Evolutionary conservation across 805 yeast genomes (phyloP).

Genomic region (Blastobotrys americana): DNA sequence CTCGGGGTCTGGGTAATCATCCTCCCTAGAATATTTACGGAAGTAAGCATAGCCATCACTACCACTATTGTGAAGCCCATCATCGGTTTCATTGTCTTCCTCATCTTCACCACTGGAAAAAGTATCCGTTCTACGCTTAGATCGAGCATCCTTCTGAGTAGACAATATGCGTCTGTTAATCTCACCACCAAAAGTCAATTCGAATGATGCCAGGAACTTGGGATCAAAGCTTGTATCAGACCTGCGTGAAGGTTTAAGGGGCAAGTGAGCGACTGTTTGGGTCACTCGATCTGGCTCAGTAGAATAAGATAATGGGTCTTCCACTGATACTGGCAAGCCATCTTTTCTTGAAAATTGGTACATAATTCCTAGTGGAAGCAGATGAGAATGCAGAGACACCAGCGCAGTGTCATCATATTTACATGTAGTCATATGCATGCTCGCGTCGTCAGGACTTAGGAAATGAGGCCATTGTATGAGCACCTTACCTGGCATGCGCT

Average conservation of each 20-base stretch:
- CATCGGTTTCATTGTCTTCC: not conserved
- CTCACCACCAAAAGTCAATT: slow-evolving; percentile 9
- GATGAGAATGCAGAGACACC: slow-evolving; percentile 28
- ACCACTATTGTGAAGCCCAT: not conserved
- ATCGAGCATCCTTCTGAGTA: slow-evolving; percentile 5
- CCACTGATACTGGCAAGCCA: slow-evolving; percentile 33
- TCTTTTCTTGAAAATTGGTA: slow-evolving; percentile 32
- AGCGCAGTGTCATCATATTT: slow-evolving; percentile 12
- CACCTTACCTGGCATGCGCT: slow-evolving; percentile 35
- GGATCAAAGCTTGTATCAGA: no score
- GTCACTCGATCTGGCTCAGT: slow-evolving; percentile 8
- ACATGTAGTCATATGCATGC: slow-evolving; percentile 34
- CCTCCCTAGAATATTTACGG: no score
- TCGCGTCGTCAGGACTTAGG: slow-evolving; percentile 47
- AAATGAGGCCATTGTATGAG: slow-evolving; percentile 69
- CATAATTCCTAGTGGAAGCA: slow-evolving; percentile 30
- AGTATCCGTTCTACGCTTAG: not conserved
- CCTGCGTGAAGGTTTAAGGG: slow-evolving; percentile 2
- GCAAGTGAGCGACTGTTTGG: slow-evolving; percentile 7
- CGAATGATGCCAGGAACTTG: slow-evolving; percentile 7
- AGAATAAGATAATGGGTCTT: slow-evolving; percentile 32
- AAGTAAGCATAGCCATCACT: no score
- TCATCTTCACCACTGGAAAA: not conserved
- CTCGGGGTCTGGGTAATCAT: not conserved
- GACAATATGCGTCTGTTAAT: slow-evolving; percentile 8